Base-by-base conservation (phyloP, 169 alveolate species). In the Ichthyophthirius multifiliis region DNA sequence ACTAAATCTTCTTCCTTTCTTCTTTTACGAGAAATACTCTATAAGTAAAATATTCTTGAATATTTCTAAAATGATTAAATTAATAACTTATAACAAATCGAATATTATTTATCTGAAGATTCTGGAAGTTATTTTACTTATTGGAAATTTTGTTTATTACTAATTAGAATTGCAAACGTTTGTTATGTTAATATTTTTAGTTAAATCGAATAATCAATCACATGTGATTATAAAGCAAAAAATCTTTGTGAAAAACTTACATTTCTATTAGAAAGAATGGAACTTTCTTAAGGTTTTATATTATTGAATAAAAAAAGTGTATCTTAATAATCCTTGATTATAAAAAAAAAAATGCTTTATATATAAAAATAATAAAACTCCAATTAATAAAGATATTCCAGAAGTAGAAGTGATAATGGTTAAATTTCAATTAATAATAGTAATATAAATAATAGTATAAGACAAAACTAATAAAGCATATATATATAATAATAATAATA, bases 181-280 rank as follows among this genome's bases (percentile, higher is more conserved):
- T 31, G 76, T 13, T 74, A 65, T 47, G 23, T 48, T 45, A 64
- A 35, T 30, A 34, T 64, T n/a, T 62, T 62, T 55, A 46, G 35
- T 5, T 34, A 67, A 62, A 48, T 45, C 3, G 46, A 34, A 37
- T 31, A 79, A 20, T 39, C 71, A 1, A 20, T 39, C 13, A 39
- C 23, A 27, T 34, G 71, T 15, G 71, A 34, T 20, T 27, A 44
- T 23, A 67, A 43, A 13, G 34, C 55, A 44, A 43, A 32, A 30
- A n/a, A n/a, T n/a, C n/a, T n/a, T n/a, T 35, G 41, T 2, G 15
- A 79, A 47, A 79, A 79, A 37, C 65, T 86, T 6, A 84, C 90
- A 13, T 75, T 86, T 31, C 35, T 89, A 13, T 73, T 89, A 5
- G 94, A 89, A 71, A 78, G 92, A 71, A 85, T 89, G 94, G 94